phyloP scores from a whole-genome alignment of 768 basidiomycete species.

The Jaapia argillacea region DNA sequence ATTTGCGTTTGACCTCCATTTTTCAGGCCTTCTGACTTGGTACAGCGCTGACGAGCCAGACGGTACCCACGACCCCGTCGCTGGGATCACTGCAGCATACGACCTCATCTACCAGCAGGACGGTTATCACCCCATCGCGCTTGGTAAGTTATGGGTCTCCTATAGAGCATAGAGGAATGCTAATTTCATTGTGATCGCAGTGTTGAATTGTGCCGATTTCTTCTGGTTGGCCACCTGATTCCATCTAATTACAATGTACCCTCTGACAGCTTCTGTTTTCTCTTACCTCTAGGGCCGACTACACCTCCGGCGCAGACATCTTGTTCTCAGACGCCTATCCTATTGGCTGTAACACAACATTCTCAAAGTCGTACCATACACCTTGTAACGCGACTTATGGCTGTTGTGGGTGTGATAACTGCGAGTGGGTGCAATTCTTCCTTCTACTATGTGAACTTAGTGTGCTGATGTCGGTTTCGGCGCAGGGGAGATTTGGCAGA shows the following conservation, averaged over 20 bases:
- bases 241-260: too few species aligned
- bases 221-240: too few species aligned
- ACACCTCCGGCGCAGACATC: conserved; percentile 57
- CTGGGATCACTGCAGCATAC: conserved; percentile 39
- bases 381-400: conserved; percentile 56
- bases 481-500: conserved; percentile 60
- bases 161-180: too few species aligned
- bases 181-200: too few species aligned
- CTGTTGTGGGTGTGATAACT: conserved; percentile 67
- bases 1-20: too few species aligned
- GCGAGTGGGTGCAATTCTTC: too few species aligned
- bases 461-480: too few species aligned
- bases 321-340: conserved; percentile 59
- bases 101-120: conserved; percentile 39
- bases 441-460: too few species aligned
- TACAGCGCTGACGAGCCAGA: conserved; percentile 73
- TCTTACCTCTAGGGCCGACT: conserved; percentile 50
- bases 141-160: too few species aligned
- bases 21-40: conserved; percentile 60
- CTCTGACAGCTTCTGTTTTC: conserved; percentile 40
- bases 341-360: conserved; percentile 50
- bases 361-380: conserved; percentile 51
- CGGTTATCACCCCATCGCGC: conserved; percentile 52
- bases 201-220: too few species aligned
- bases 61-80: conserved; percentile 42